phyloP scores from a whole-genome alignment of 345 rosid species.

The Euclidium syriacum region DNA sequence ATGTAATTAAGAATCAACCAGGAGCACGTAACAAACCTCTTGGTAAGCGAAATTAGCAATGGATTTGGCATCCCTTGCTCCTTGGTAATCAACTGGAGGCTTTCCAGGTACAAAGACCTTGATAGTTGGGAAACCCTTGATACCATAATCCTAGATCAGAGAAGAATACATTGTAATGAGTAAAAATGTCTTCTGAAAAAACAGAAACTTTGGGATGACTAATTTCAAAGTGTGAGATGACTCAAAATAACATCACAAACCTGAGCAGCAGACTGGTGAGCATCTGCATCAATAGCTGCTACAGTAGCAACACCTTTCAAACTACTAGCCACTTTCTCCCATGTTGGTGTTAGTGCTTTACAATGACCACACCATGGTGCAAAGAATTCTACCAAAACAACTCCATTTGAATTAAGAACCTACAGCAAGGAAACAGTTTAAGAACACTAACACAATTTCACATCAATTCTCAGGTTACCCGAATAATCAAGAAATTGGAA shows the following conservation, averaged over 20 bases:
- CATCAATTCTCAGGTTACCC: neutral
- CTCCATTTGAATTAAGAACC: constrained; percentile 84
- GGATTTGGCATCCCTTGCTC: constrained; percentile 91
- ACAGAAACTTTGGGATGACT: neutral
- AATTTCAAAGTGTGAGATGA: neutral
- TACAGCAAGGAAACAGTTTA: constrained; percentile 19
- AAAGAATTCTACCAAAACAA: constrained; percentile 92
- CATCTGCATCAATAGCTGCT: constrained; percentile 96
- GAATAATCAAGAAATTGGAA: neutral
- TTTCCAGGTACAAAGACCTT: constrained; percentile 91
- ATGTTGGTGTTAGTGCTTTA: constrained; percentile 76
- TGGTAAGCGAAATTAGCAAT: constrained; percentile 73
- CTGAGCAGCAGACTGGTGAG: constrained; percentile 93
- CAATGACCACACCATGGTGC: constrained; percentile 99
- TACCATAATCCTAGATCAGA: constrained; percentile 77
- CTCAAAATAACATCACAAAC: constrained; percentile 31
- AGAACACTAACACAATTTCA: neutral
- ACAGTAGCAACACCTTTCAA: constrained; percentile 94
- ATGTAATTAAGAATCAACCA: neutral
- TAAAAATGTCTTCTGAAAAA: neutral
- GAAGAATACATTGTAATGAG: neutral
- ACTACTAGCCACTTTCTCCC: constrained; percentile 88
- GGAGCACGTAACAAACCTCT: constrained; percentile 49
- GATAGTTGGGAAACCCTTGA: constrained; percentile 88
- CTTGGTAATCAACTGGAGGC: constrained; percentile 90